These are phyloP conservation scores for Sarcocystis neurona DNA, from an alignment of 169 alveolate genomes.

Conservation along the genomic window DNA sequence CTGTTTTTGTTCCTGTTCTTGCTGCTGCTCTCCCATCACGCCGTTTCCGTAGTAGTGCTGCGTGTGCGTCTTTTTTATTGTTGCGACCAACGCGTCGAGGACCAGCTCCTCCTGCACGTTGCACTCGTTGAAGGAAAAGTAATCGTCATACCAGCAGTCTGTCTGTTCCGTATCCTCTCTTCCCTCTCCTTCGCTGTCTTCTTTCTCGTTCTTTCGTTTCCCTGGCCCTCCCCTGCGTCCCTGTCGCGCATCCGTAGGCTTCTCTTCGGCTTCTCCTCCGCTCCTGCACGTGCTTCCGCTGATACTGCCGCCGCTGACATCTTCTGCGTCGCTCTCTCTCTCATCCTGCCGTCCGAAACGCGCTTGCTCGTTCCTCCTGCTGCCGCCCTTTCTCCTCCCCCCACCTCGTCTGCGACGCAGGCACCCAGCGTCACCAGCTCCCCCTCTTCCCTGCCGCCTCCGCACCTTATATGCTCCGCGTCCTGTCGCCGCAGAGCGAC, in stretches of 20 bases:
- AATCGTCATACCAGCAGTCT: background rate
- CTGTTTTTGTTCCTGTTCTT: background rate
- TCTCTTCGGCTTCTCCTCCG: background rate
- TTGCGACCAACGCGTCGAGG: background rate
- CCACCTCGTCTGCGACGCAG: too few species aligned
- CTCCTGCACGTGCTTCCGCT: background rate
- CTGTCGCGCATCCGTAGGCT: background rate
- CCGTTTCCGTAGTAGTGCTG: slow-evolving; percentile 10
- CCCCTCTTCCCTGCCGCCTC: too few species aligned
- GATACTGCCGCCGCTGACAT: background rate
- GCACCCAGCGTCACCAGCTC: too few species aligned
- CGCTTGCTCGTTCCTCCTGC: too few species aligned
- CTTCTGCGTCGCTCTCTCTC: background rate
- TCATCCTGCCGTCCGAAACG: background rate
- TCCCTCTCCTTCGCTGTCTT: background rate
- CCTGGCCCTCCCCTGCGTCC: too few species aligned
- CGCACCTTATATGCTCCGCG: too few species aligned
- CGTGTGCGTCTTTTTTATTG: background rate
- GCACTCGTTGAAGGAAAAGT: background rate
- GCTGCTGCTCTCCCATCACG: too few species aligned
- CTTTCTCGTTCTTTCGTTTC: too few species aligned
- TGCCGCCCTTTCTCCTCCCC: too few species aligned
- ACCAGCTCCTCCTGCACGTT: background rate
- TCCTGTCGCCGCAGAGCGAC: too few species aligned
- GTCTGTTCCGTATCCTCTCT: background rate